Percentiles rank a stretch among this genome's conserved stretches.
phyloP scores from a whole-genome alignment of 495 filamentous ascomycete species.

The Hypoxylon intermedium region DNA sequence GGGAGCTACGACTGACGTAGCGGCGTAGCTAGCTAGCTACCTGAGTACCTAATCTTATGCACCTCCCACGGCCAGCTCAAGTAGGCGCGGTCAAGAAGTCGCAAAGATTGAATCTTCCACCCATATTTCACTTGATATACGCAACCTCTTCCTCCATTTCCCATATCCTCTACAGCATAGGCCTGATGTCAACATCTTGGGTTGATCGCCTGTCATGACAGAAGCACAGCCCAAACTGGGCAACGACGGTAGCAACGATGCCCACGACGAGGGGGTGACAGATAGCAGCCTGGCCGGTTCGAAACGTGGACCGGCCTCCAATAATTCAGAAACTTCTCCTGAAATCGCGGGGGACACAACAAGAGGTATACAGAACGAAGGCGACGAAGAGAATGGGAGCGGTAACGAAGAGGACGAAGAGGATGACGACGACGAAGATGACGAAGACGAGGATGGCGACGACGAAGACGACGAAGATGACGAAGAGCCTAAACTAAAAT shows the following conservation, averaged over 20 bases:
- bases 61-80: not conserved
- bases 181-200: slow-evolving; percentile 20
- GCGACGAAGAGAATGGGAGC: slow-evolving; percentile 47
- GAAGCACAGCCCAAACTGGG: slow-evolving; percentile 51
- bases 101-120: too few relatives aligned
- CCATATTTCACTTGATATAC: not conserved
- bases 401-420: slow-evolving; percentile 39
- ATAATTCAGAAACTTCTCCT: not conserved
- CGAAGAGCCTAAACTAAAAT: slow-evolving; percentile 95
- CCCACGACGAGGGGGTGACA: slow-evolving; percentile 26
- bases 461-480: slow-evolving; percentile 88
- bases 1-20: slow-evolving; percentile 31
- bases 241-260: slow-evolving; percentile 32
- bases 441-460: slow-evolving; percentile 63
- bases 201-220: slow-evolving; percentile 49
- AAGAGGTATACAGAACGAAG: slow-evolving; percentile 11
- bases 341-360: not conserved
- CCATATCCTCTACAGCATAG: not conserved
- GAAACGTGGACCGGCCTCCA: slow-evolving; percentile 3
- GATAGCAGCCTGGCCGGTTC: slow-evolving; percentile 9
- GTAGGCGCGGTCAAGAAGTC: not conserved
- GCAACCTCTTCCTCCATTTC: not conserved
- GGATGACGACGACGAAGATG: slow-evolving; percentile 54
- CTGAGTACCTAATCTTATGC: slow-evolving; percentile 13
- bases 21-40: too few relatives aligned